phyloP scores from a whole-genome alignment of 352 stramenopile species.

The Globisporangium spinosum region DNA sequence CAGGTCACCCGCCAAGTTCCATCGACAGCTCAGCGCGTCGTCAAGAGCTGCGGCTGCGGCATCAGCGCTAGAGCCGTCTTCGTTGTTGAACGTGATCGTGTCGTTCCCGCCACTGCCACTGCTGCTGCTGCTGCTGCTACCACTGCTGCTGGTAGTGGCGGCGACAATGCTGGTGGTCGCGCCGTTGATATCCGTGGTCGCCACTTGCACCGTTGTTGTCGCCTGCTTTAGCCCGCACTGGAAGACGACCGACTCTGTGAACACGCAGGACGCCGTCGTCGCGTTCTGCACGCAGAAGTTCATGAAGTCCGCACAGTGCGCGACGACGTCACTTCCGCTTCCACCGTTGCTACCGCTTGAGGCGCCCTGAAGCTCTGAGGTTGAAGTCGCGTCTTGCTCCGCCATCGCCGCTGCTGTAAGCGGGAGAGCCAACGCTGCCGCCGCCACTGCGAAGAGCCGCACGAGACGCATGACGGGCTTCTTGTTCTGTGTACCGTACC shows the following conservation, averaged over 20 bases:
- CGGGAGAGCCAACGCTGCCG: background rate
- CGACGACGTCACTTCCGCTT: slow-evolving; percentile 10
- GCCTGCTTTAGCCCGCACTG: slow-evolving; percentile 24
- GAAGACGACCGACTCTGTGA: slow-evolving; percentile 40
- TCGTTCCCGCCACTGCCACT: slow-evolving; percentile 3
- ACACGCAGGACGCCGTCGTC: slow-evolving; percentile 52
- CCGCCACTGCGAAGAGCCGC: background rate
- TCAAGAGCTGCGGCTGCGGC: slow-evolving; percentile 11
- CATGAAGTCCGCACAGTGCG: slow-evolving; percentile 45
- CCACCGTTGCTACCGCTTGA: background rate
- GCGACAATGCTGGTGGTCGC: background rate
- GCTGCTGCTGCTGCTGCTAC: slow-evolving; percentile 5
- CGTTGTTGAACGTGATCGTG: background rate
- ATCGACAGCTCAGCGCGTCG: slow-evolving; percentile 42
- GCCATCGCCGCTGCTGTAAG: background rate
- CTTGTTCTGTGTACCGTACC: background rate
- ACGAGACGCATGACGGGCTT: background rate
- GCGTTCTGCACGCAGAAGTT: slow-evolving; percentile 41
- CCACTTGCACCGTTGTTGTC: background rate
- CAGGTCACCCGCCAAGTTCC: slow-evolving; percentile 59
- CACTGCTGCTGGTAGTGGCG: background rate
- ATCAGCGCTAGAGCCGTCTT: background rate
- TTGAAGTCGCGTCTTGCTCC: background rate
- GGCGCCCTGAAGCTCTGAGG: background rate
- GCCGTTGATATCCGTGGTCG: background rate